Conservation (phyloP, 805 yeast species). For the Metschnikowia dekortorum region DNA sequence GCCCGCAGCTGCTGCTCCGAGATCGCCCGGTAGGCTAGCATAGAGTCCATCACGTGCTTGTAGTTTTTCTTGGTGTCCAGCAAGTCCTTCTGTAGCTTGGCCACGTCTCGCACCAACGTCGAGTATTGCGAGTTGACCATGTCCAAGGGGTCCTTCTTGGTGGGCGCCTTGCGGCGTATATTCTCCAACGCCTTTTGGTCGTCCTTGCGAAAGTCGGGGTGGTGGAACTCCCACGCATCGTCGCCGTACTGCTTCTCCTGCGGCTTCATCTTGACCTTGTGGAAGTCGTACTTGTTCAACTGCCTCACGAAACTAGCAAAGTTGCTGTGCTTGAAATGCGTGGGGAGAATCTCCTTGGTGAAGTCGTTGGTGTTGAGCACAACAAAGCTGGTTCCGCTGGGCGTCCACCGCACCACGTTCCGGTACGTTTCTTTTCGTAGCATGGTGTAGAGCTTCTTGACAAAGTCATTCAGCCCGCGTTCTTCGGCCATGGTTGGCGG, state of each 20-base stretch:
- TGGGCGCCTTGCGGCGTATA: conserved; percentile 79
- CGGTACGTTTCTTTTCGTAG: conserved; percentile 75
- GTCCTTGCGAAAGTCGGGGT: conserved; percentile 77
- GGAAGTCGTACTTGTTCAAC: conserved; percentile 94
- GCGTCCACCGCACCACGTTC: conserved; percentile 81
- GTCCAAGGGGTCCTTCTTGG: conserved; percentile 35
- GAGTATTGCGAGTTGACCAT: conserved; percentile 14
- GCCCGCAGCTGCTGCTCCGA: conserved; percentile 56
- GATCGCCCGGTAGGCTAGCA: conserved; percentile 51
- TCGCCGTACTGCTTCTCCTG: conserved; percentile 63
- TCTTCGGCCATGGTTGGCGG: neutral
- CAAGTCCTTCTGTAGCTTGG: conserved; percentile 30
- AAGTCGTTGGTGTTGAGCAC: conserved; percentile 88
- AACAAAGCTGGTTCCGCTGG: conserved; percentile 78
- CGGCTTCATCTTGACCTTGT: conserved; percentile 76
- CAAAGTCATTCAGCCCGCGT: conserved; percentile 62
- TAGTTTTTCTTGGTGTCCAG: conserved; percentile 44
- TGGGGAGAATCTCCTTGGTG: conserved; percentile 82
- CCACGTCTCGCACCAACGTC: conserved; percentile 28
- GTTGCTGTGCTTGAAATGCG: conserved; percentile 91
- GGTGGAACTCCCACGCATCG: conserved; percentile 91
- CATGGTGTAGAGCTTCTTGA: conserved; percentile 76
- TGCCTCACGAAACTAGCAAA: conserved; percentile 95
- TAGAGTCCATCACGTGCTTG: conserved; percentile 58
- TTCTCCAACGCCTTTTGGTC: conserved; percentile 78